Conservation (phyloP, 352 stramenopile species). For the Peronospora destructor region DNA sequence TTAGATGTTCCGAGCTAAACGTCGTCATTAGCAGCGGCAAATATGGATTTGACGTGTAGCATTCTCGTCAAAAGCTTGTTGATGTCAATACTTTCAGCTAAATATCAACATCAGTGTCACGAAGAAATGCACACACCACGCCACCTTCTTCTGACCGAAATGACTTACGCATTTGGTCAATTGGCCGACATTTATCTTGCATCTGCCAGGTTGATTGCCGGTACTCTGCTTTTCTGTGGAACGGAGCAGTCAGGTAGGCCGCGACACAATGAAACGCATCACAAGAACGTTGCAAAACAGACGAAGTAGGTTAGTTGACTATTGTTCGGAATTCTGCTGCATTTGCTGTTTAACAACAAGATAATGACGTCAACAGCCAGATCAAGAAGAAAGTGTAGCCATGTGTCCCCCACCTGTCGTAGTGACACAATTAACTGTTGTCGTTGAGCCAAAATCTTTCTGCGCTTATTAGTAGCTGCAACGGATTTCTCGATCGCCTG, state of each 20-base stretch:
- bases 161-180: slow-evolving; percentile 19
- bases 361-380: neutral
- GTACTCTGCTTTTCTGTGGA: too few relatives aligned
- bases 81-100: too few relatives aligned
- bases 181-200: slow-evolving; percentile 25
- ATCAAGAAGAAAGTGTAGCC: neutral
- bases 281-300: too few relatives aligned
- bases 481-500: slow-evolving; percentile 32
- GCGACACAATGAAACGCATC: too few relatives aligned
- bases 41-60: slow-evolving; percentile 28
- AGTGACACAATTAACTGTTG: slow-evolving; percentile 44
- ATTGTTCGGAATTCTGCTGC: neutral
- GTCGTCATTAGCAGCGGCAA: slow-evolving; percentile 31
- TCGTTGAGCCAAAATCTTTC: slow-evolving; percentile 43
- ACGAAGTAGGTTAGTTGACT: neutral
- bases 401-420: slow-evolving; percentile 37
- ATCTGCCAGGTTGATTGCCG: too few relatives aligned
- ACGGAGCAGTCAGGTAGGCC: too few relatives aligned
- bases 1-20: slow-evolving; percentile 19
- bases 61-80: slow-evolving; percentile 31
- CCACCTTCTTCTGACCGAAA: slow-evolving; percentile 33
- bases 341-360: slow-evolving; percentile 9
- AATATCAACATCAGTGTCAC: slow-evolving; percentile 26
- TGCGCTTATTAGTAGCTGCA: slow-evolving; percentile 39
- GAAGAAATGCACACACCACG: too few relatives aligned